phyloP scores from a whole-genome alignment of 2,329 filamentous ascomycete species.

The Phaeoacremonium minimum region DNA sequence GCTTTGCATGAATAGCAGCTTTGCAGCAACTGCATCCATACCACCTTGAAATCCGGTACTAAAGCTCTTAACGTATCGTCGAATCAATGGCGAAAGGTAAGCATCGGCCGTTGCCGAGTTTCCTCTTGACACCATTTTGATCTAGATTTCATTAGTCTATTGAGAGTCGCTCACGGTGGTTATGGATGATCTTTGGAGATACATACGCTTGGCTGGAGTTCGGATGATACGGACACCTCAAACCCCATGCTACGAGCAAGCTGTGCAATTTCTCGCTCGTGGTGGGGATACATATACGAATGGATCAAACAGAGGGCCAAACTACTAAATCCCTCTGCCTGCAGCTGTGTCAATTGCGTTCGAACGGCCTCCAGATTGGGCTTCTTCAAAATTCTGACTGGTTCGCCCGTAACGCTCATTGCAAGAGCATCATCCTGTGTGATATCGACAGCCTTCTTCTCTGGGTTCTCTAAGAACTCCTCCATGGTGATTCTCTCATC shows the following conservation, averaged over 20 bases:
- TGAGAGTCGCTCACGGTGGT: no score
- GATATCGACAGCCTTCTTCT: no score
- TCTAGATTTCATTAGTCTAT: no score
- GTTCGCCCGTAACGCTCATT: constrained; percentile 66
- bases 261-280: constrained; percentile 8
- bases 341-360: constrained; percentile 54
- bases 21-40: no score
- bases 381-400: constrained; percentile 59
- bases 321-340: constrained; percentile 49
- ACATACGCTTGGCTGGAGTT: no score
- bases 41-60: constrained; percentile 63
- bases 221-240: no score
- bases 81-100: constrained; percentile 67
- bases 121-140: no score
- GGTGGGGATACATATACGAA: constrained; percentile 12
- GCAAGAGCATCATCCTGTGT: no score
- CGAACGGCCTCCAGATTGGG: constrained; percentile 52
- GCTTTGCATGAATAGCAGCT: constrained; percentile 72
- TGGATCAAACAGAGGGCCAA: constrained; percentile 28
- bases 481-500: constrained; percentile 71
- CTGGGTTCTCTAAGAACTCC: constrained; percentile 69
- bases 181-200: no score
- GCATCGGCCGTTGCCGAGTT: constrained; percentile 69
- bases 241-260: constrained; percentile 9
- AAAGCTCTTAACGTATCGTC: constrained; percentile 65